Evolutionary conservation across 139 green algal genomes (phyloP).

Genomic region (Chlamydomonas schloesseri): DNA sequence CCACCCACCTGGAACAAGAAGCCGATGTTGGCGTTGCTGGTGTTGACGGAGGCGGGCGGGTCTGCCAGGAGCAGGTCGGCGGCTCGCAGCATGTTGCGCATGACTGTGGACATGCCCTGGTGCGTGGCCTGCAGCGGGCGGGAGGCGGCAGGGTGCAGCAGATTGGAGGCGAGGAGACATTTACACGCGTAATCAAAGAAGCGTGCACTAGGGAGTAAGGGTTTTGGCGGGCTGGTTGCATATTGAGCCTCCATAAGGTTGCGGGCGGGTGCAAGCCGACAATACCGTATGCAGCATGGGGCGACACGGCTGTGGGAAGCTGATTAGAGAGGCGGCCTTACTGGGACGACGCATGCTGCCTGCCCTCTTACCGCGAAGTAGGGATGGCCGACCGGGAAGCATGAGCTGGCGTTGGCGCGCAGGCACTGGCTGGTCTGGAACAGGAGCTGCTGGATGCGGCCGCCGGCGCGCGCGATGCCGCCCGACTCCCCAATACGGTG

Average conservation of each 20-base stretch:
- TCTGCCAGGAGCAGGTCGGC: background rate
- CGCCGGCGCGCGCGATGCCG: background rate
- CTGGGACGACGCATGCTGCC: too few relatives aligned
- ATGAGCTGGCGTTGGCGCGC: background rate
- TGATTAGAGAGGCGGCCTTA: too few relatives aligned
- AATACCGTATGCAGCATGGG: too few relatives aligned
- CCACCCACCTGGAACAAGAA: background rate
- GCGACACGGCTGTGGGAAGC: too few relatives aligned
- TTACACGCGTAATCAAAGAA: too few relatives aligned
- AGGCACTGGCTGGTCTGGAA: background rate
- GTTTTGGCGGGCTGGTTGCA: too few relatives aligned
- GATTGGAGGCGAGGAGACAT: too few relatives aligned
- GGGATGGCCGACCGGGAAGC: background rate
- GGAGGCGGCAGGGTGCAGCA: background rate
- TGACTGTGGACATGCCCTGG: background rate
- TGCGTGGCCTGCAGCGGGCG: background rate
- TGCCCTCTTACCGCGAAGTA: background rate
- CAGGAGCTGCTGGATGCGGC: background rate
- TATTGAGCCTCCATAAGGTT: too few relatives aligned
- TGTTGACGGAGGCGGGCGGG: background rate
- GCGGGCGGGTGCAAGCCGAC: too few relatives aligned
- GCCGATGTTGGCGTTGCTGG: background rate
- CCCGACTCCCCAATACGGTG: background rate
- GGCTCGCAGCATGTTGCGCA: background rate
- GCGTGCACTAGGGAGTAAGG: too few relatives aligned